A percentile compares a stretch with the other conserved stretches of the same genome.
Evolutionary conservation across 176 grass and related monocot species (phyloP).

Genomic region (Oryza coarctata): DNA sequence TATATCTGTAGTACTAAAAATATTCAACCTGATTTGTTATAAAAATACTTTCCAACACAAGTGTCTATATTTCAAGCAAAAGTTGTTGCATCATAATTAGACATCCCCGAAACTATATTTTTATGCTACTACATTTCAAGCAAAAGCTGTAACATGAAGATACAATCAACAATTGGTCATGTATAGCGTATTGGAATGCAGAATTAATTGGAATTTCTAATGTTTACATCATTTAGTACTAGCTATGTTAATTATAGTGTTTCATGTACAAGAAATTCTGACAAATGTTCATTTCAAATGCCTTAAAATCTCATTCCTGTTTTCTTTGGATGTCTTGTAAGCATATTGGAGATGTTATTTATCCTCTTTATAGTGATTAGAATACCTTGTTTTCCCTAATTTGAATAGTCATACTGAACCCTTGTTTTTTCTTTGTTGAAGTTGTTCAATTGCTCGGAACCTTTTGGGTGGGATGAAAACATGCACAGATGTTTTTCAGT

Average conservation of each 20-base stretch:
- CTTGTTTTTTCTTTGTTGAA: conserved; percentile 42
- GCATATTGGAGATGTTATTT: neutral
- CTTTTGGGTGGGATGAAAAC: conserved; percentile 98
- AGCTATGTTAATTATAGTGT: neutral
- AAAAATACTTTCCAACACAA: neutral
- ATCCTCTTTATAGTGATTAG: neutral
- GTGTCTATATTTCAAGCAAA: neutral
- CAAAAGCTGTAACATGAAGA: neutral
- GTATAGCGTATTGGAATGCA: neutral
- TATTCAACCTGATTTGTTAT: neutral
- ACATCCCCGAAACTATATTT: too few species aligned
- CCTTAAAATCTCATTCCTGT: neutral
- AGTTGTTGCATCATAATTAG: too few species aligned
- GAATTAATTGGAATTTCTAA: neutral
- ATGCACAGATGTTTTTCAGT: conserved; percentile 81
- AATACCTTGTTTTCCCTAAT: conserved; percentile 21
- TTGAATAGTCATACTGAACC: conserved; percentile 24
- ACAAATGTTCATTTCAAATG: neutral
- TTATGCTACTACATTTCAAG: too few species aligned
- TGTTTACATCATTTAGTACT: neutral
- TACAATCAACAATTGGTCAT: neutral
- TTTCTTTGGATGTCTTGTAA: neutral
- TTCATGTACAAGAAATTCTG: neutral
- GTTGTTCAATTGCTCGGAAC: conserved; percentile 89
- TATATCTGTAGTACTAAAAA: neutral